Evolutionary conservation across 2,329 filamentous ascomycete genomes (phyloP).

Genomic region (Monosporascus ibericus): DNA sequence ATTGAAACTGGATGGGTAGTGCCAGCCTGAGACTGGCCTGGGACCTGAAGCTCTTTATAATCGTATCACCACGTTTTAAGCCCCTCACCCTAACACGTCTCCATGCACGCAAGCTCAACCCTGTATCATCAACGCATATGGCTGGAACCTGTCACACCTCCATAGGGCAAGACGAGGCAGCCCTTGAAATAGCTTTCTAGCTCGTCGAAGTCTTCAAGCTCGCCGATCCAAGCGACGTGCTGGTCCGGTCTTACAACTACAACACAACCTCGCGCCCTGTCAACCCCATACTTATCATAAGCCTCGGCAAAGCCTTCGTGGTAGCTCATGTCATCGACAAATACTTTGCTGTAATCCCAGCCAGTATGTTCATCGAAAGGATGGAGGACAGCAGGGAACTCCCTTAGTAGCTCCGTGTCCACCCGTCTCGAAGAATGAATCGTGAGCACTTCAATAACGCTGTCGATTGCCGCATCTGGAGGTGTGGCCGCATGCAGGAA

Average conservation of each 20-base stretch:
- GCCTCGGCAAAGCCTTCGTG: constrained; percentile 47
- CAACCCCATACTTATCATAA: constrained; percentile 54
- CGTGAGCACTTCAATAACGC: constrained; percentile 53
- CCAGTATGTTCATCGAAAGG: constrained; percentile 40
- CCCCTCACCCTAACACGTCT: no score
- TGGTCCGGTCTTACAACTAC: constrained; percentile 62
- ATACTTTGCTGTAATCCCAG: constrained; percentile 53
- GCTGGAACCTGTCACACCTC: not conserved
- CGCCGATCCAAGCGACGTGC: constrained; percentile 46
- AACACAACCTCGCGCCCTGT: constrained; percentile 48
- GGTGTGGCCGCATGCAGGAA: constrained; percentile 10
- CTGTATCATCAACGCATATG: no score
- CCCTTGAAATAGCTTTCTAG: constrained; percentile 29
- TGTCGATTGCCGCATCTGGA: constrained; percentile 4
- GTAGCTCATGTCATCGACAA: constrained; percentile 48
- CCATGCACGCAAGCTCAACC: no score
- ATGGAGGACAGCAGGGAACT: constrained; percentile 44
- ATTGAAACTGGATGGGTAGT: no score
- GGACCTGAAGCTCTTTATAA: no score
- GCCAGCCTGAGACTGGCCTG: no score
- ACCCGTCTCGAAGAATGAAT: constrained; percentile 50
- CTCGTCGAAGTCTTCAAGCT: constrained; percentile 30
- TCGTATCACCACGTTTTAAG: no score
- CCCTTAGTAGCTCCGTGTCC: constrained; percentile 41
- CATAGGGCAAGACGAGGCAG: constrained; percentile 17